These are phyloP conservation scores for Neurospora discreta DNA, from an alignment of 495 filamentous ascomycete genomes.

Conservation along the genomic window DNA sequence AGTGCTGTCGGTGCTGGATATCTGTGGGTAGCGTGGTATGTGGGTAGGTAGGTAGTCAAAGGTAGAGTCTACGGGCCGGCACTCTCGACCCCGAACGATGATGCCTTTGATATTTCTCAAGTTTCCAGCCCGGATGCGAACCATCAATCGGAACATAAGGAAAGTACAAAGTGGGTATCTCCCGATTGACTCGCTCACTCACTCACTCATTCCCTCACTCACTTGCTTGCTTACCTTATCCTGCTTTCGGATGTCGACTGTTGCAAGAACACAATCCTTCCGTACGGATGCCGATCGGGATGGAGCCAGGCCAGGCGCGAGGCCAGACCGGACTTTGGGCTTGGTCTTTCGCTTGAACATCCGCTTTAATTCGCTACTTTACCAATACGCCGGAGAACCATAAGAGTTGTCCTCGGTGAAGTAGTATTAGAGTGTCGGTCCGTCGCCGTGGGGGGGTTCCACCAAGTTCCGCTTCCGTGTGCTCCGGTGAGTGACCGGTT, in stretches of 20 bases:
- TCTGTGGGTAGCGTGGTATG: background rate
- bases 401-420: background rate
- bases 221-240: background rate
- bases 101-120: background rate
- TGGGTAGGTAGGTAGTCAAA: too few species aligned
- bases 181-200: background rate
- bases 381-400: background rate
- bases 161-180: background rate
- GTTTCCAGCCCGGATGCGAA: background rate
- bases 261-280: background rate
- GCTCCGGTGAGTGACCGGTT: background rate
- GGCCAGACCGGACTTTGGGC: background rate
- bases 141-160: background rate
- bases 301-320: background rate
- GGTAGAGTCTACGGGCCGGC: background rate
- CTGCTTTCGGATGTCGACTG: background rate
- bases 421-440: background rate
- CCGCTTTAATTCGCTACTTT: background rate
- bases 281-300: background rate
- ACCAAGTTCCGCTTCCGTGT: background rate
- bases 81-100: background rate
- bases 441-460: background rate
- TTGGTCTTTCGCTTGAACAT: background rate
- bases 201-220: background rate
- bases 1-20: background rate